Evolutionary conservation across 345 rosid genomes (phyloP), one percentile per base, ranked within the genome.

Genomic region (Hibiscus trionum): DNA sequence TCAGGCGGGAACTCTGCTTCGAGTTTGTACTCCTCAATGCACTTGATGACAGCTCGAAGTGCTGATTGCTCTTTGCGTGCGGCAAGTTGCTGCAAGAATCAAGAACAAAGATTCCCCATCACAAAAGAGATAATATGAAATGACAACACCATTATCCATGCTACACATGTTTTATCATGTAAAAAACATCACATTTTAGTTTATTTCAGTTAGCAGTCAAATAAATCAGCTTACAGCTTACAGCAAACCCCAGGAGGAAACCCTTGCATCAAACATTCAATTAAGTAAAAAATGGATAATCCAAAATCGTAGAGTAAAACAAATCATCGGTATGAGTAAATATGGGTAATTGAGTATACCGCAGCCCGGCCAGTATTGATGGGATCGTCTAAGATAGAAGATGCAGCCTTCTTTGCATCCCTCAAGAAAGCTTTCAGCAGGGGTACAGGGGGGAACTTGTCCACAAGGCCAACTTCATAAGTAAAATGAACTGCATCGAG

Each of bases 401-500:
- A 81, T 15, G 96, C 92, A 57, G 94, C 91, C 74, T 92, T 95
- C 94, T 82, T 93, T 16, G 99, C 93, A 58, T 95, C 98, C 81
- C 87, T 89, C 61, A 95, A 81, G 80, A 86, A 95, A 31, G 97
- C 83, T 82, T 87, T 95, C 61, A 95, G 90, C 60, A 95, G 75
- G 64, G 98, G 97, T 72, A 86, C 96, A 49, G 98, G 90, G 47
- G 94, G 99, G 77, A 92, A 95, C 77, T 79, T 90, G 78, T 84
- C 82, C 61, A 87, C 91, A 58, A 95, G 96, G 16, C 98, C 97
- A 76, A 89, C 96, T 80, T 92, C 99, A 83, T 88, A 90, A 24
- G 94, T 86, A 39, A 95, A 95, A 87, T 95, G 99, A 78, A 95
- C 94, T 15, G 99, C 99, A 84, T 95, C 99, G 70, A 92, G 97